Evolutionary conservation across 257 asterid genomes (phyloP), one percentile per base, ranked within the genome.

Genomic region (Knoxia roxburghii): DNA sequence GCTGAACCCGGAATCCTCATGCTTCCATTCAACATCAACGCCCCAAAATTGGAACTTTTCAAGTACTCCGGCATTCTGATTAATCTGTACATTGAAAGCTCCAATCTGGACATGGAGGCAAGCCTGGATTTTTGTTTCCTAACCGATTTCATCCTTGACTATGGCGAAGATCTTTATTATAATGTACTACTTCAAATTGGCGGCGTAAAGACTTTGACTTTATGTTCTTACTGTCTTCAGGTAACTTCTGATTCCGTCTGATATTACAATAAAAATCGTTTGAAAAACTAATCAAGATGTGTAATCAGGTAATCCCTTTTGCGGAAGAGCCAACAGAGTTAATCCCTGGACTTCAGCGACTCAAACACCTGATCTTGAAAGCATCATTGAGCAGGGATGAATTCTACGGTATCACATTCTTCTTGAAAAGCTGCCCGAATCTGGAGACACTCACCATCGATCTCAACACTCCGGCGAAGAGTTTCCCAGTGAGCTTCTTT

Each of bases 171-270:
- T 4, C 41, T 37, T 37, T 37, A 9, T 4, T 37, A n/a, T n/a
- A n/a, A n/a, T 37, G 41, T 33, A 1, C 30, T 70, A 37, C 45
- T 72, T 3, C 55, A 67, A 1, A 39, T 73, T 52, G 55, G 50
- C 1, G 49, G 59, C 2, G 72, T 46, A n/a, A 74, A 32, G 58
- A 52, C 50, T 41, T 69, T 80, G 21, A 70, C 81, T 3, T 26
- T 80, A 1, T 76, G 81, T 75, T 70, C 77, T 50, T 76, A 69
- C 72, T 27, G 57, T 53, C 81, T 80, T 23, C 81, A 80, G 81
- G 81, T 77, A 55, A n/a, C n/a, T n/a, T n/a, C n/a, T n/a, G n/a
- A n/a, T n/a, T n/a, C n/a, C n/a, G n/a, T n/a, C n/a, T n/a, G n/a
- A n/a, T n/a, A n/a, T n/a, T n/a, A n/a, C n/a, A n/a, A n/a, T n/a